Conservation (phyloP, 2,329 filamentous ascomycete genomes). For the Cryphonectria radicalis region DNA sequence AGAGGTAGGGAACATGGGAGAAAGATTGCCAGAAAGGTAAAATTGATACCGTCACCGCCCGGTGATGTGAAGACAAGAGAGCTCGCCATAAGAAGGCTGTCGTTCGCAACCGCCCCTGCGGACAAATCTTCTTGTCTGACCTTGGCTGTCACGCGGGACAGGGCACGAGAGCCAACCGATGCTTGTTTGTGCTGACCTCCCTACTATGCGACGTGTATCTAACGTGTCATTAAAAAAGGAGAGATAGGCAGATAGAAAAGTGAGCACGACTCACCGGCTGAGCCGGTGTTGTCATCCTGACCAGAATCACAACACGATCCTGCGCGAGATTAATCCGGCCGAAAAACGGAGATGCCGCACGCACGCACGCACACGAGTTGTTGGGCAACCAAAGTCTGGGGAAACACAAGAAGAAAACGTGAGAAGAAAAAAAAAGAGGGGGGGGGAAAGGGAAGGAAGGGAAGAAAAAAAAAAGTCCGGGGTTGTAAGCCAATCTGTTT, state of each 20-base stretch:
- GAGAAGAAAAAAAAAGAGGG: not conserved
- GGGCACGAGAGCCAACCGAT: not conserved
- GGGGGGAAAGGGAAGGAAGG: too few relatives aligned
- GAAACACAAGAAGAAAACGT: not conserved
- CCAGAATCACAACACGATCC: slow-evolving; percentile 9
- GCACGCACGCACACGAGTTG: not conserved
- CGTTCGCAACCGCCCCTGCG: slow-evolving; percentile 22
- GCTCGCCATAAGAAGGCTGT: slow-evolving; percentile 15
- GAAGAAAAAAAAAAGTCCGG: not conserved
- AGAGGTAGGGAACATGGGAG: not conserved
- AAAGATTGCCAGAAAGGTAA: not conserved
- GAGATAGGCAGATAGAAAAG: not conserved
- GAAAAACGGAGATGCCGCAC: not conserved
- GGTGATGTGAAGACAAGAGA: not conserved
- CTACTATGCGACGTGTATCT: slow-evolving; percentile 1
- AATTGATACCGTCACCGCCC: not conserved
- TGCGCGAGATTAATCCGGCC: not conserved
- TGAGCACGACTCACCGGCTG: slow-evolving; percentile 3
- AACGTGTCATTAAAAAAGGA: not conserved
- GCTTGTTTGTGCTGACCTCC: not conserved
- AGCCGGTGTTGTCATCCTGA: slow-evolving; percentile 16
- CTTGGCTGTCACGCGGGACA: not conserved
- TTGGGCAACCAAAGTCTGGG: not conserved
- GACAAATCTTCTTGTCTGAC: slow-evolving; percentile 1
- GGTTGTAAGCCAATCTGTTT: not conserved